phyloP scores from a whole-genome alignment of 1,284 basidiomycete genomes.

The Cutaneotrichosporon sp. region DNA sequence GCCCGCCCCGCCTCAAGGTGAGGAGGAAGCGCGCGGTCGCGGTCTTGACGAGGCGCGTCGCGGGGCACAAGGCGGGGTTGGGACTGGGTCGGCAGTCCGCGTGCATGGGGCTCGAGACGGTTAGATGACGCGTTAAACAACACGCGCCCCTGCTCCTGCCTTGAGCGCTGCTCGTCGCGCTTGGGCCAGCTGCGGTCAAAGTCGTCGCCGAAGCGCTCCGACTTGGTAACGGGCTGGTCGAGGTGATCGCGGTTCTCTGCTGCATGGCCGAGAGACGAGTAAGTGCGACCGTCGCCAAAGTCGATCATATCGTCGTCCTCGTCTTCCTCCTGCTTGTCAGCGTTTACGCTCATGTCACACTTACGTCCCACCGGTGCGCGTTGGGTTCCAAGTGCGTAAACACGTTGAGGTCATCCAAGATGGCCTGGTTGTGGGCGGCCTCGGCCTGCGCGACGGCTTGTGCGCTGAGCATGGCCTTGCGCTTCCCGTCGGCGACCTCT shows the following conservation, averaged over 20 bases:
- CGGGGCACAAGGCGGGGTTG: constrained; percentile 50
- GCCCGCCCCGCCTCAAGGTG: constrained; percentile 31
- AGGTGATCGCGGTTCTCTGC: constrained; percentile 33
- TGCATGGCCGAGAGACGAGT: constrained; percentile 58
- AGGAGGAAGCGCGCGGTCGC: constrained; percentile 27
- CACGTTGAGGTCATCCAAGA: constrained; percentile 64
- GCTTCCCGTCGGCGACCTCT: constrained; percentile 70
- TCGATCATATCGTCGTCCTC: constrained; percentile 87
- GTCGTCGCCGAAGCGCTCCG: constrained; percentile 63
- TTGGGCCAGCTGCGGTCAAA: constrained; percentile 86
- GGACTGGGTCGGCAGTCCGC: constrained; percentile 27
- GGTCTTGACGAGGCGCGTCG: constrained; percentile 17
- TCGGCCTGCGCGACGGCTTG: constrained; percentile 52
- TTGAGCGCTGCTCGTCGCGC: constrained; percentile 14
- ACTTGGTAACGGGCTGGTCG: constrained; percentile 44
- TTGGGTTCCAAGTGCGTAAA: constrained; percentile 91
- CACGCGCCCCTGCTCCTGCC: constrained; percentile 54
- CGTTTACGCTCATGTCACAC: constrained; percentile 41
- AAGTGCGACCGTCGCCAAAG: constrained; percentile 86
- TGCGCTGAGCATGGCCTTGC: constrained; percentile 37
- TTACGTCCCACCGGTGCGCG: constrained; percentile 91
- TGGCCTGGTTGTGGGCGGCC: constrained; percentile 62
- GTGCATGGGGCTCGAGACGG: constrained; percentile 62
- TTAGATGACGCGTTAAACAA: constrained; percentile 91
- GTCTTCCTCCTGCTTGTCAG: constrained; percentile 73